Evolutionary conservation across 2,329 filamentous ascomycete genomes (phyloP), one percentile per base, ranked within the genome.

Genomic region (Arthrobotrys conoides): DNA sequence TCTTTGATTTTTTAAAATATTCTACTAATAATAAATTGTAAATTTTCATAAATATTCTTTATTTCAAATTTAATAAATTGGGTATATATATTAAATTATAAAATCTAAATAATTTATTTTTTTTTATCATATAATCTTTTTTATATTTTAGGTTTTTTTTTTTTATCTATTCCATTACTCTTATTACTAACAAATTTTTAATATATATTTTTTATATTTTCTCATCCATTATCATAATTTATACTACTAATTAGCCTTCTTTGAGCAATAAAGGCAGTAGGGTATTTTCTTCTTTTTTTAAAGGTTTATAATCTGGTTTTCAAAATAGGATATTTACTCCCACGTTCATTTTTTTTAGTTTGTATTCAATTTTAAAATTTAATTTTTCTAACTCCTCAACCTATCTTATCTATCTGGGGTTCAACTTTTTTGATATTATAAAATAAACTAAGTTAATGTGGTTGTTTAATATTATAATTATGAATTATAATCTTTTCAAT

Each of bases 281-380:
- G 5, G 33, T 5, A 5, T 38, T 38, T 5, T 38, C 12, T 5
- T 38, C 5, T 38, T 38, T 38, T 38, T 38, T 38, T n/a, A n/a
- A n/a, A n/a, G n/a, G n/a, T n/a, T n/a, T 38, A 38, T 38, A 38
- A 5, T 38, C 12, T 38, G 12, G 5, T 38, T 38, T 5, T 5
- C 12, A 38, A 38, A 55, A 55, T 20, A 55, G 27, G 9, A 55
- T 55, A 27, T 55, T 27, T 55, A 55, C 27, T 55, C 10, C 27
- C 27, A 55, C 27, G 27, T 38, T 38, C 5, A 5, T 55, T 55
- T 55, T 55, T 55, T 22, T 55, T 55, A 55, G 16, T 22, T 55
- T 22, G 27, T 55, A 55, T 55, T 22, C 9, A 55, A 55, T 55
- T 55, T 5, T 55, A 55, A 55, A 55, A 55, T 55, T 27, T 6